Evolutionary conservation across 2,329 filamentous ascomycete species (phyloP).

Genomic region (Aspergillus fumigatiaffinis): DNA sequence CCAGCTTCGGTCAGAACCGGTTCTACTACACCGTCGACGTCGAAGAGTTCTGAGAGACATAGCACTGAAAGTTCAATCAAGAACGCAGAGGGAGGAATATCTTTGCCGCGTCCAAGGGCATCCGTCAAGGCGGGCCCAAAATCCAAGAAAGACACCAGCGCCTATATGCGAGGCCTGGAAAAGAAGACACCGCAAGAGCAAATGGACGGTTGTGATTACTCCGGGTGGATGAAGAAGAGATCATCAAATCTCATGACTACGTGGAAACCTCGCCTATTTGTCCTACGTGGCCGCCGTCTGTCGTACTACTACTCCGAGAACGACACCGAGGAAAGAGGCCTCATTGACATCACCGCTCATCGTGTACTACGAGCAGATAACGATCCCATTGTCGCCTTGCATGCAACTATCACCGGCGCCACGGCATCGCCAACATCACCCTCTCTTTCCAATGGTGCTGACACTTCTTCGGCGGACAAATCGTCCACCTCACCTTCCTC

Average conservation of each 20-base stretch:
- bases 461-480: constrained; percentile 33
- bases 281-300: constrained; percentile 83
- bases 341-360: constrained; percentile 97
- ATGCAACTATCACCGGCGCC: constrained; percentile 88
- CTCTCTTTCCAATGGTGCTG: constrained; percentile 35
- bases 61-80: constrained; percentile 60
- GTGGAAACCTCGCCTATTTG: constrained; percentile 95
- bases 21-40: constrained; percentile 64
- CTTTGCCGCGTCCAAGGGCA: constrained; percentile 50
- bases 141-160: constrained; percentile 90
- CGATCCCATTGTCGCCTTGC: constrained; percentile 82
- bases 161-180: constrained; percentile 80
- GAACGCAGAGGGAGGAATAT: constrained; percentile 45
- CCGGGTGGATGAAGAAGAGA: constrained; percentile 99
- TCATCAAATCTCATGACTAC: constrained; percentile 94
- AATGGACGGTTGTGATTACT: constrained; percentile 83
- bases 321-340: constrained; percentile 86
- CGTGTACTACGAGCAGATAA: constrained; percentile 92
- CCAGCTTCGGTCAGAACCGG: constrained; percentile 71
- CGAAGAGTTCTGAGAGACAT: constrained; percentile 74
- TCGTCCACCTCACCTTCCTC: constrained; percentile 28
- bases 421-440: constrained; percentile 62
- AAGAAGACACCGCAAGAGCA: constrained; percentile 79
- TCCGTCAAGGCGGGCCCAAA: constrained; percentile 52
- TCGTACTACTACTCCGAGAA: constrained; percentile 96